Evolutionary conservation across 1,139 yeast species (phyloP), one percentile per base, ranked within the genome.

Genomic region (Pichia cactophila): DNA sequence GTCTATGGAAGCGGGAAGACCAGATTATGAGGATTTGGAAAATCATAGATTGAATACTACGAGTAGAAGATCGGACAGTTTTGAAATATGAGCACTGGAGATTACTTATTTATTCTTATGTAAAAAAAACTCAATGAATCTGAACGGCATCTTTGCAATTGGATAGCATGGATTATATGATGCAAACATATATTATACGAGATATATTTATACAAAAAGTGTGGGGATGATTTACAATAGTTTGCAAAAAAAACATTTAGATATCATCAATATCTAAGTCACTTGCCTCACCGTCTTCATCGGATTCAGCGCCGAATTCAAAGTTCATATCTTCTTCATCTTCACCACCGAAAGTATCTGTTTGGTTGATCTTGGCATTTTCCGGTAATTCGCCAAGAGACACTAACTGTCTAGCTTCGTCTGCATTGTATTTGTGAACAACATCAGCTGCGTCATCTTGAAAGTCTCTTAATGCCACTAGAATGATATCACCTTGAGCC

Each of bases 401-500:
- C 75, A 94, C 94, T 72, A 94, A 78, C 45, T 95, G 83, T 75
- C 98, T 87, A 53, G 98, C 98, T 73, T 94, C 99, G 65, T 94
- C 99, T 44, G 97, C 85, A 68, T 86, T 89, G 73, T 85, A 94
- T 72, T 92, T 92, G 71, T 92, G 95, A 50, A 94, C 92, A 59
- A 94, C 97, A 69, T 94, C 99, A 74, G 97, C 94, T 69, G 86
- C 95, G 58, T 88, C 96, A 66, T 92, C 97, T 72, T 94, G 97
- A 81, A 92, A 94, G 65, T 94, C 99, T 78, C 99, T 88, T 64
- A 94, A 80, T 7, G 97, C 89, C 45, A 92, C 92, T 65, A 94
- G 75, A 59, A 94, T 89, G 61, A 94, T 94, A 67, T 94, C 99
- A 72, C 98, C 98, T 71, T 89, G 97, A 43, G 88, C 86, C 88